Evolutionary conservation across 2,329 filamentous ascomycete genomes (phyloP), one percentile per base, ranked within the genome.

Genomic region (Pyrenophora teres): DNA sequence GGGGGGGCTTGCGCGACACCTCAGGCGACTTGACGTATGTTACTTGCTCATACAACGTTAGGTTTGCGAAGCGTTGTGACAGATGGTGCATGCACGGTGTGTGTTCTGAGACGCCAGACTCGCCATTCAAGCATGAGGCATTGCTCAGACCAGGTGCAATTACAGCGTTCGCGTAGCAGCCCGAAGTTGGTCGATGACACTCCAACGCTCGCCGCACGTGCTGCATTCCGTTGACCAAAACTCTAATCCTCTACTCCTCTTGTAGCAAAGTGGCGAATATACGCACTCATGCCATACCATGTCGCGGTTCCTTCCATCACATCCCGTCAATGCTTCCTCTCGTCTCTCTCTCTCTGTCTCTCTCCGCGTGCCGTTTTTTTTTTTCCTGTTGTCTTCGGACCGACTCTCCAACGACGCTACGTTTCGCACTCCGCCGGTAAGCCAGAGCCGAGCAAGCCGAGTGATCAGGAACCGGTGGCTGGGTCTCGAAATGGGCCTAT

Each of bases 1-100:
- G 23, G 23, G 23, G 6, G 23, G 23, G 23, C 5, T 19, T 8
- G 4, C 35, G n/a, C 38, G 7, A 31, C 15, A n/a, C n/a, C 30
- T 52, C 46, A 45, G 36, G 44, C 44, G 44, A 52, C 36, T 42
- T 48, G 49, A 48, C 49, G 49, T 52, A 48, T 39, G 44, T 42
- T 48, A 16, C 36, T 25, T 44, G 47, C 33, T 40, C 39, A 33
- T 19, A 31, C 25, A 27, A 37, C 39, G 31, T 40, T 46, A 39
- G 48, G 30, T 39, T 39, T 42, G 23, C 33, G 33, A 48, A 46
- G 10, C 23, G 40, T 42, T 48, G 33, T 25, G 18, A 45, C 49
- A 52, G 30, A 48, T 27, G 40, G 49, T 39, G 49, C 37, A 52
- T 45, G 49, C 49, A 52, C 49, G 40, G 33, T 19, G 19, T 3